A percentile compares a stretch with the other conserved stretches of the same genome.
Conservation (phyloP, 345 rosid species). For the Murraya paniculata region DNA sequence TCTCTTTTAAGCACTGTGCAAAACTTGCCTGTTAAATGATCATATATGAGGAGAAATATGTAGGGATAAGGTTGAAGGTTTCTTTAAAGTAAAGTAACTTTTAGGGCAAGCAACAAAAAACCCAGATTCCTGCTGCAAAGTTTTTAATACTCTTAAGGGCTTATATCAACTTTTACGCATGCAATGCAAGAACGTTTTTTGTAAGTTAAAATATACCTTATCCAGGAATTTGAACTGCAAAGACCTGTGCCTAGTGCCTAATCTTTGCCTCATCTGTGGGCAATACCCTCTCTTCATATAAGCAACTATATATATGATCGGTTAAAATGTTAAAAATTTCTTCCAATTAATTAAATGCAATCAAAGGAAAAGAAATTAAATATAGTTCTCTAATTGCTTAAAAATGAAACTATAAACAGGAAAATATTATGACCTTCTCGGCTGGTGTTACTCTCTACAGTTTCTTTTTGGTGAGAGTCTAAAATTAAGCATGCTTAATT, state of each 20-base stretch:
- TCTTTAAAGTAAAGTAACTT: slow-evolving; percentile 36
- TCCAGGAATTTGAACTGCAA: background rate
- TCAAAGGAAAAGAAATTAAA: no score
- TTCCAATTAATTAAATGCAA: no score
- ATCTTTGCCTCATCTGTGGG: background rate
- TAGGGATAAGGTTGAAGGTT: slow-evolving; percentile 2
- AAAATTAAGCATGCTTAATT: background rate
- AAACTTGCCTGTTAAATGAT: background rate
- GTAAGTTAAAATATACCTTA: background rate
- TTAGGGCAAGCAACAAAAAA: slow-evolving; percentile 17
- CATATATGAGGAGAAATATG: background rate
- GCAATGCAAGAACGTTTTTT: slow-evolving; percentile 13
- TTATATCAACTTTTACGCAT: slow-evolving; percentile 10
- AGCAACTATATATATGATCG: no score
- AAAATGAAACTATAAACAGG: background rate
- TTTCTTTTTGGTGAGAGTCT: background rate
- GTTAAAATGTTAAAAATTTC: no score
- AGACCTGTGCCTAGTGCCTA: background rate
- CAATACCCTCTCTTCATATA: background rate
- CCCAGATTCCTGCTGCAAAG: slow-evolving; percentile 24
- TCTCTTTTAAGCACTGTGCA: background rate
- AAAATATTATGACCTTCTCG: background rate
- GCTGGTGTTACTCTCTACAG: background rate
- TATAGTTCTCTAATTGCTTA: background rate
- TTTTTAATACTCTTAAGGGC: no score